Evolutionary conservation across 108 stramenopile species (phyloP).

Genomic region (Discostella pseudostelligera): DNA sequence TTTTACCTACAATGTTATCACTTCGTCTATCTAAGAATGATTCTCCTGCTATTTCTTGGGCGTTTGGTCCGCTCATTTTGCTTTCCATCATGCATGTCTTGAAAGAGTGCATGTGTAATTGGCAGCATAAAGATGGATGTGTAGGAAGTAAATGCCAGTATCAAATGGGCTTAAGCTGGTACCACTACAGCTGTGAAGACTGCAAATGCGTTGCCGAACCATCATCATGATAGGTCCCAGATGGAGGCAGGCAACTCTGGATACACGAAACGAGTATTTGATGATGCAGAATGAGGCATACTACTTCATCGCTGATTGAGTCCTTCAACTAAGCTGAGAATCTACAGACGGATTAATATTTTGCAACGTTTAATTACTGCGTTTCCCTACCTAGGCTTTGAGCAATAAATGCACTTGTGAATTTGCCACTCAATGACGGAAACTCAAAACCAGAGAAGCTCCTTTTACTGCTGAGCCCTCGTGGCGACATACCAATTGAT

Average conservation of each 20-base stretch:
- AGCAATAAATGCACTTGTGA: slow-evolving; percentile 58
- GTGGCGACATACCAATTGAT: slow-evolving; percentile 27
- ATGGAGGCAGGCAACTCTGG: not conserved
- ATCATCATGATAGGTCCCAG: slow-evolving; percentile 18
- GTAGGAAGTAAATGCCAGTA: slow-evolving; percentile 69
- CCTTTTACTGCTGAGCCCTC: slow-evolving; percentile 11
- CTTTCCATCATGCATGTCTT: not conserved
- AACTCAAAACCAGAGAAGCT: slow-evolving; percentile 49
- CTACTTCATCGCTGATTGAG: too few relatives aligned
- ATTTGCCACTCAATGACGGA: slow-evolving; percentile 58
- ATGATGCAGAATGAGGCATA: too few relatives aligned
- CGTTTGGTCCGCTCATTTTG: not conserved
- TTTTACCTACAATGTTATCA: not conserved
- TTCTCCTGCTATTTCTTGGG: too few relatives aligned
- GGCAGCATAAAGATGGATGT: slow-evolving; percentile 80
- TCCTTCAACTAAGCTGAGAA: too few relatives aligned
- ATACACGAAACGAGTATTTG: too few relatives aligned
- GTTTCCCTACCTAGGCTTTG: slow-evolving; percentile 19
- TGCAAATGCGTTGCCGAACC: slow-evolving; percentile 76
- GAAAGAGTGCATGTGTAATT: slow-evolving; percentile 88
- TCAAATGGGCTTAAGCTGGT: slow-evolving; percentile 78
- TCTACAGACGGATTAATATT: too few relatives aligned
- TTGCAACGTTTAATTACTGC: slow-evolving; percentile 1
- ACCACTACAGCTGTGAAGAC: slow-evolving; percentile 79
- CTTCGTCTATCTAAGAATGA: not conserved